A percentile compares a stretch with the other conserved stretches of the same genome.
These are phyloP conservation scores for Millerago galiae DNA, from an alignment of 805 yeast species.

Conservation along the genomic window DNA sequence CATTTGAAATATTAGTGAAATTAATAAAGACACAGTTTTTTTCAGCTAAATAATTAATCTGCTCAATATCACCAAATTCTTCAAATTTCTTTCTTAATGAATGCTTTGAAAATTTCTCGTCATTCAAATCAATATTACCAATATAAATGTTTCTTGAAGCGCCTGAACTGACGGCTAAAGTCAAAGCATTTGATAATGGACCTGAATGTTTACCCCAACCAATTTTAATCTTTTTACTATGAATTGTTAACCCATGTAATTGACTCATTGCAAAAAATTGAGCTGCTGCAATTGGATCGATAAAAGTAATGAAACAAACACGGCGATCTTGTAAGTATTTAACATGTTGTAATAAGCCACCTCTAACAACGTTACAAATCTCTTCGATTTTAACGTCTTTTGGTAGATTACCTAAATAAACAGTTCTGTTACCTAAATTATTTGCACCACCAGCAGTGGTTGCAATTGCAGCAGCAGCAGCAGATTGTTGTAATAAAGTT, in stretches of 20 bases:
- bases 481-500: constrained; percentile 85
- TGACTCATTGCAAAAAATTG: constrained; percentile 95
- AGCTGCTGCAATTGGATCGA: constrained; percentile 96
- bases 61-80: constrained; percentile 91
- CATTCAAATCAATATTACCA: constrained; percentile 52
- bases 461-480: constrained; percentile 97
- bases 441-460: constrained; percentile 90
- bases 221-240: constrained; percentile 78
- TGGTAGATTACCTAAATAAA: constrained; percentile 84
- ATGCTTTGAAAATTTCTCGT: constrained; percentile 38
- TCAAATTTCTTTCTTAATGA: constrained; percentile 68
- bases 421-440: constrained; percentile 89
- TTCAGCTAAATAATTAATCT: constrained; percentile 75
- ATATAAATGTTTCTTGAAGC: constrained; percentile 91
- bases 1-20: constrained; percentile 83
- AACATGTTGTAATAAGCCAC: constrained; percentile 84
- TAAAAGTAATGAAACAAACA: constrained; percentile 90
- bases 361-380: constrained; percentile 92
- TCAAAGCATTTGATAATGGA: constrained; percentile 78
- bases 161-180: constrained; percentile 86
- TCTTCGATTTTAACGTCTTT: constrained; percentile 87
- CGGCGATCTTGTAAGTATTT: constrained; percentile 78
- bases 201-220: constrained; percentile 99
- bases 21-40: constrained; percentile 88
- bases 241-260: constrained; percentile 81